A percentile compares a stretch with the other conserved stretches of the same genome.
phyloP scores from a whole-genome alignment of 1,139 yeast genomes.

The Saccharomyces uvarum region DNA sequence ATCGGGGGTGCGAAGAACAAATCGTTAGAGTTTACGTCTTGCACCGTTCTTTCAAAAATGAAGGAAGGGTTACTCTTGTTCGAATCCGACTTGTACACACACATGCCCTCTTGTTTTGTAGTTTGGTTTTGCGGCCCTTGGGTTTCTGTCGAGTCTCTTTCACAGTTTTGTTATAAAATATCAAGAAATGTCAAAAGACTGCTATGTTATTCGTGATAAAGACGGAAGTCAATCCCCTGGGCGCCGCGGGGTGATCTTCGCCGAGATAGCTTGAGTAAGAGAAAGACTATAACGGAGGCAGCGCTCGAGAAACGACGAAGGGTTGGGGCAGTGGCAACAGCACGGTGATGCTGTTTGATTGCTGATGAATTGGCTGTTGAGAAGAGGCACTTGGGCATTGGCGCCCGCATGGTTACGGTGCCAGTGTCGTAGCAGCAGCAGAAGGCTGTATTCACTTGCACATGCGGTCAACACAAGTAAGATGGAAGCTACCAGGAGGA shows the following conservation, averaged over 20 bases:
- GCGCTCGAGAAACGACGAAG: neutral
- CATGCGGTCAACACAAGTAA: neutral
- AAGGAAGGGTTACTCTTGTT: neutral
- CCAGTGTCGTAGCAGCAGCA: neutral
- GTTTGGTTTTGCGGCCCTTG: slow-evolving; percentile 5
- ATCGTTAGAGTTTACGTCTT: neutral
- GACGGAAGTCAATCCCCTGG: neutral
- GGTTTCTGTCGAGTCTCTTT: neutral
- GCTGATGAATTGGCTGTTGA: neutral
- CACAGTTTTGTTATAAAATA: neutral
- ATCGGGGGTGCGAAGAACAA: neutral
- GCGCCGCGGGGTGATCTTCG: neutral
- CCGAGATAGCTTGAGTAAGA: neutral
- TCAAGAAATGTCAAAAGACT: neutral
- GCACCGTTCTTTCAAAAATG: neutral
- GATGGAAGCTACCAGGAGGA: neutral
- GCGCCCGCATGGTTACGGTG: neutral
- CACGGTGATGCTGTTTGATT: neutral
- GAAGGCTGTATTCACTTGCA: neutral
- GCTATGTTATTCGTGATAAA: slow-evolving; percentile 2
- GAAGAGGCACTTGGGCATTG: neutral
- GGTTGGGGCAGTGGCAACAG: neutral
- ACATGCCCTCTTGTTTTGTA: slow-evolving; percentile 6
- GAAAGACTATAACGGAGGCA: neutral
- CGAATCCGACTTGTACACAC: neutral